Evolutionary conservation across 108 stramenopile species (phyloP).

Genomic region (Nitzschia sp.): DNA sequence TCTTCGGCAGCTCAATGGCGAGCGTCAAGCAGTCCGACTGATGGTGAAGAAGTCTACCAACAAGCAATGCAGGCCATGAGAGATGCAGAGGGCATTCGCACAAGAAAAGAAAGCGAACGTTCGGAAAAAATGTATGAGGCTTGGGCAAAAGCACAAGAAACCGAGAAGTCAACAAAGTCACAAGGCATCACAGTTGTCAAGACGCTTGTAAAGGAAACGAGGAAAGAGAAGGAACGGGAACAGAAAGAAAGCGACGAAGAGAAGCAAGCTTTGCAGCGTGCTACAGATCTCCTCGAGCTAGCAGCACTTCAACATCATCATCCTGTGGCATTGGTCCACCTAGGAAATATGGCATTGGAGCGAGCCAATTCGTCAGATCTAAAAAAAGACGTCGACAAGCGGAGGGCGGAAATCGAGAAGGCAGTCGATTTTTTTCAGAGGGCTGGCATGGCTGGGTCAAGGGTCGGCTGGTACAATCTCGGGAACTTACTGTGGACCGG

Average conservation of each 20-base stretch:
- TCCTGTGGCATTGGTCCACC: conserved; percentile 53
- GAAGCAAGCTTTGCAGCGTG: conserved; percentile 16
- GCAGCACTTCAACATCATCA: conserved; percentile 64
- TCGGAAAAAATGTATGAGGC: conserved; percentile 58
- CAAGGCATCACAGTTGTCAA: conserved; percentile 67
- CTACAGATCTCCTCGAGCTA: conserved; percentile 42
- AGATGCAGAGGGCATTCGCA: conserved; percentile 30
- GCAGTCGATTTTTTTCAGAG: conserved; percentile 53
- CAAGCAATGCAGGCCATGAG: conserved; percentile 47
- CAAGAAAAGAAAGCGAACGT: conserved; percentile 33
- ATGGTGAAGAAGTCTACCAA: conserved; percentile 43
- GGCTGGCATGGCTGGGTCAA: conserved; percentile 55
- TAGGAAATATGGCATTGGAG: conserved; percentile 63
- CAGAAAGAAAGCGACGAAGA: conserved; percentile 2
- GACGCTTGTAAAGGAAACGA: conserved; percentile 67
- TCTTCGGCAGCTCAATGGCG: too few species aligned
- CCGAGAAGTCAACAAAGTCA: conserved; percentile 21
- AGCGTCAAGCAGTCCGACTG: neutral
- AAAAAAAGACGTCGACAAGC: neutral
- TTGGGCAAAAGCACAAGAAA: conserved; percentile 37
- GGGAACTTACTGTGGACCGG: conserved; percentile 77
- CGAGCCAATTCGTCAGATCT: neutral
- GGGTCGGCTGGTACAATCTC: conserved; percentile 79
- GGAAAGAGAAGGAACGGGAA: conserved; percentile 13
- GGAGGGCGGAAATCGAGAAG: conserved; percentile 29